phyloP scores from a whole-genome alignment of 345 rosid species.

The Mercurialis annua region DNA sequence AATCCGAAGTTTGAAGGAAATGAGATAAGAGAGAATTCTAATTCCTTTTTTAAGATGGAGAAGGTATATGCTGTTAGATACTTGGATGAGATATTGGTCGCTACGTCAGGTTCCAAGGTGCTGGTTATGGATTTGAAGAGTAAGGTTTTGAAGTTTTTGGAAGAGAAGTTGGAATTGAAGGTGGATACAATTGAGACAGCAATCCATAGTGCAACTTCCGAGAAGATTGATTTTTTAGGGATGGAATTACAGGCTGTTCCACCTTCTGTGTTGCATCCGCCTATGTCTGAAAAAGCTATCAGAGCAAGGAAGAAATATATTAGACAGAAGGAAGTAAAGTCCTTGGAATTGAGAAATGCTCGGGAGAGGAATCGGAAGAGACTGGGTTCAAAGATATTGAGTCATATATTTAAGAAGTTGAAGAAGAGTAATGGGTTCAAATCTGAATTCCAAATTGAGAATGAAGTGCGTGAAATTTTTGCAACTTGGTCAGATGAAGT shows the following conservation, averaged over 20 bases:
- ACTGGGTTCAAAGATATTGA: conserved; percentile 66
- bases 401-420: conserved; percentile 70
- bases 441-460: conserved; percentile 55
- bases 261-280: conserved; percentile 79
- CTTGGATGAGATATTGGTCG: conserved; percentile 76
- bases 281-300: conserved; percentile 75
- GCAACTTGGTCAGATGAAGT: conserved; percentile 74
- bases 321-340: conserved; percentile 81
- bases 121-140: conserved; percentile 64
- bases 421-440: conserved; percentile 54
- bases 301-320: conserved; percentile 84
- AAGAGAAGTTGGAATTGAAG: conserved; percentile 51
- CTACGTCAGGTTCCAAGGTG: conserved; percentile 75
- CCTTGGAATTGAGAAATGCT: conserved; percentile 68
- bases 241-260: conserved; percentile 89
- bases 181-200: conserved; percentile 61
- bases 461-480: conserved; percentile 61
- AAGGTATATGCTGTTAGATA: conserved; percentile 76
- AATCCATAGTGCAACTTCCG: conserved; percentile 77
- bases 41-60: conserved; percentile 59
- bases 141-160: conserved; percentile 46
- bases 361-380: conserved; percentile 78
- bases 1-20: conserved; percentile 41
- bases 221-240: conserved; percentile 72
- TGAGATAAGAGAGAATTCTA: conserved; percentile 28